phyloP scores from a whole-genome alignment of 169 alveolate genomes.

The Plasmodium knowlesi region DNA sequence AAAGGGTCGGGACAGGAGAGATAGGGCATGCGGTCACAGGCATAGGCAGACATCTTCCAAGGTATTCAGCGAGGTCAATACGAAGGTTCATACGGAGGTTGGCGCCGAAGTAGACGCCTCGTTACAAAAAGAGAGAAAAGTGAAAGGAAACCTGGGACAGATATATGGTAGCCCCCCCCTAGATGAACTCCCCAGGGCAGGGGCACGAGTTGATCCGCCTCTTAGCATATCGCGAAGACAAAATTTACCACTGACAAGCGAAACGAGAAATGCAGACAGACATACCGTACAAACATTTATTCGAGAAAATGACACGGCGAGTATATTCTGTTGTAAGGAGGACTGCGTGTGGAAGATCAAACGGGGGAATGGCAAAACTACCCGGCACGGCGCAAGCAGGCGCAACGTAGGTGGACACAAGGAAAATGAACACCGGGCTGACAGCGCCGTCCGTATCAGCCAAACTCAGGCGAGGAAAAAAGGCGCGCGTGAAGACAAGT shows the following conservation, averaged over 20 bases:
- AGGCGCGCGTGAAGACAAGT: background rate
- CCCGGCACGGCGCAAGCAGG: background rate
- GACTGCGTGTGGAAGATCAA: constrained; percentile 69
- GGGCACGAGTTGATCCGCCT: background rate
- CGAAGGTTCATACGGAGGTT: too few relatives aligned
- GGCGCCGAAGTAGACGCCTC: background rate
- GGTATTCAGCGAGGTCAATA: background rate
- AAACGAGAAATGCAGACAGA: background rate
- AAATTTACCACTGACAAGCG: background rate
- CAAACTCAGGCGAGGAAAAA: background rate
- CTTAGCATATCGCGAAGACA: background rate
- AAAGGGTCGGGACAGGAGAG: background rate
- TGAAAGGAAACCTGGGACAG: background rate
- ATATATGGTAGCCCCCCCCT: background rate
- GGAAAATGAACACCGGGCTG: background rate
- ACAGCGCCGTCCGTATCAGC: background rate
- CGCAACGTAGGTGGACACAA: background rate
- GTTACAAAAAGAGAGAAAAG: background rate
- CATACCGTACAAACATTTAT: background rate
- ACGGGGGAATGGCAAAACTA: background rate
- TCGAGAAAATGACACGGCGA: background rate
- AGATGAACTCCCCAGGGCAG: background rate
- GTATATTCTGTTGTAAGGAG: constrained; percentile 59
- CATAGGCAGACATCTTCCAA: background rate
- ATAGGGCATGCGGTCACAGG: background rate